These are phyloP conservation scores for Cryomyces antarcticus DNA, from an alignment of 495 filamentous ascomycete species.

Conservation along the genomic window DNA sequence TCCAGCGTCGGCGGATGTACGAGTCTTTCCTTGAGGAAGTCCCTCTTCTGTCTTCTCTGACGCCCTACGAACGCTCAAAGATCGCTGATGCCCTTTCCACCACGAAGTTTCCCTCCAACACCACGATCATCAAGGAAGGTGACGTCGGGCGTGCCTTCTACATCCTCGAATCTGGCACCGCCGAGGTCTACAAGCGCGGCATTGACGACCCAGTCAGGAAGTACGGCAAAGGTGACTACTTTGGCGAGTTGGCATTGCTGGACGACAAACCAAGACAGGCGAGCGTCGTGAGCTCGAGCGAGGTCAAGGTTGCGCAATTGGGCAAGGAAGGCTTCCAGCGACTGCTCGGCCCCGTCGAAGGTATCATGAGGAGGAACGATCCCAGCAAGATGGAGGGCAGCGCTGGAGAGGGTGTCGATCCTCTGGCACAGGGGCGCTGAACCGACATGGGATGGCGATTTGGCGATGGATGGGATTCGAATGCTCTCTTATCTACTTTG, in stretches of 20 bases:
- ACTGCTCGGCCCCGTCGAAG: conserved; percentile 77
- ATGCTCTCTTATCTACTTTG: no score
- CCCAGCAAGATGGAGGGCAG: conserved; percentile 15
- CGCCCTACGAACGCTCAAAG: conserved; percentile 81
- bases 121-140: conserved; percentile 74
- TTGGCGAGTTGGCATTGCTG: conserved; percentile 81
- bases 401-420: conserved; percentile 10
- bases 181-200: conserved; percentile 59
- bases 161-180: conserved; percentile 73
- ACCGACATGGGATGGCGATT: no score
- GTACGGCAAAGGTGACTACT: conserved; percentile 86
- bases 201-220: conserved; percentile 45
- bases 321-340: conserved; percentile 91
- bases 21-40: conserved; percentile 97
- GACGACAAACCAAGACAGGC: conserved; percentile 91
- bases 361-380: conserved; percentile 79
- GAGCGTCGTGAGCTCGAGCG: conserved; percentile 58
- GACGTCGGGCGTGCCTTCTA: conserved; percentile 87
- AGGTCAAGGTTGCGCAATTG: conserved; percentile 84
- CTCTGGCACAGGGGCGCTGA: no score
- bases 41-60: conserved; percentile 63
- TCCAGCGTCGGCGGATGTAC: conserved; percentile 88
- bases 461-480: no score
- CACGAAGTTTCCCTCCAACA: conserved; percentile 61
- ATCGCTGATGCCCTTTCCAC: conserved; percentile 92